Evolutionary conservation across 1,284 basidiomycete genomes (phyloP), one percentile per base, ranked within the genome.

Genomic region (Rhodotorula sp.): DNA sequence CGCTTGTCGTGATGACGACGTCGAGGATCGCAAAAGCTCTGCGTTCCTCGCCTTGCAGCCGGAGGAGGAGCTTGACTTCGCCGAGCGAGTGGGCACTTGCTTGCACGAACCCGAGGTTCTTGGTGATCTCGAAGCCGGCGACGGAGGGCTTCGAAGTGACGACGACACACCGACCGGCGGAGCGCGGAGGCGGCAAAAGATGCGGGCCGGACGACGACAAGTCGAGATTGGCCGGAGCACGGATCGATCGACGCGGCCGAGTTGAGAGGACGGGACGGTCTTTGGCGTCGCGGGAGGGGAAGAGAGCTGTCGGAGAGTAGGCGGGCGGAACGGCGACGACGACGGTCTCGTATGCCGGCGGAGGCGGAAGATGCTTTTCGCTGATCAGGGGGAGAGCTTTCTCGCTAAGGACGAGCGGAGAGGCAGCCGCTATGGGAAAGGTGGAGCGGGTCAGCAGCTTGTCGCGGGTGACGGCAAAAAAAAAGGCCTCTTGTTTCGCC

Each of bases 1-100:
- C 61, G 31, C 60, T 62, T 8, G 20, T 26, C 47, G 46, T 58
- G 47, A 48, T 67, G 26, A 6, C 31, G 12, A 63, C 66, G 6
- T 61, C 66, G n/a, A 62, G 15, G 8, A 67, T 56, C 14, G 66
- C 66, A 48, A 58, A 34, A 8, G 66, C 66, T 18, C 60, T 56
- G 5, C 60, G 54, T n/a, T 21, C 23, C 34, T 58, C 54, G 21
- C 60, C 66, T 39, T 67, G 60, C 5, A 58, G 31, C 21, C 66
- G 54, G 46, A 67, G 34, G 15, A 47, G 60, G 29, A 57, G 34
- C 61, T 62, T 67, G 10, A 67, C 34, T 6, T 47, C 60, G 21
- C 31, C 54, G 4, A 62, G 51, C 23, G 62, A 54, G 3, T 54
- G 46, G 16, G 48, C 18, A 6, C 16, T 18, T 8, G 59, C 66